Conservation (phyloP, 805 yeast genomes). For the Tetrapisispora phaffii region DNA sequence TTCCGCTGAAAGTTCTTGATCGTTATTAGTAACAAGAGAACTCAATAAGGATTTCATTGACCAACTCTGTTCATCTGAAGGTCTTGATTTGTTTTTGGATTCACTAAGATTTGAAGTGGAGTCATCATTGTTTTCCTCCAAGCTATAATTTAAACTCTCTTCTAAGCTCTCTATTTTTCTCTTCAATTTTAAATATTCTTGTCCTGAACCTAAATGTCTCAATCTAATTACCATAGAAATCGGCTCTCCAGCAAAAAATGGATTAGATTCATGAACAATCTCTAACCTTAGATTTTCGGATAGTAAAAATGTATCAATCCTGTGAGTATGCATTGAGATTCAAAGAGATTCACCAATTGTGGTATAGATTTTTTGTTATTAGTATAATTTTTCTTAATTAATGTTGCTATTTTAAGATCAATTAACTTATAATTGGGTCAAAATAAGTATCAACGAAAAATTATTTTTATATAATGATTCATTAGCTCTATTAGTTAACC, state of each 20-base stretch:
- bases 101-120: background rate
- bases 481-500: too few relatives aligned
- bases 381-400: background rate
- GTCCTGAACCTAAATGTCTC: conserved; percentile 31
- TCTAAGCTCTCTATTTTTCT: conserved; percentile 6
- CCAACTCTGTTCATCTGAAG: conserved; percentile 13
- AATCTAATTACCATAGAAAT: conserved; percentile 32
- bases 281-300: conserved; percentile 32
- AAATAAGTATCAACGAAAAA: too few relatives aligned
- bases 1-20: background rate
- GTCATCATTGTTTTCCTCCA: conserved; percentile 1
- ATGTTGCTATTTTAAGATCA: too few relatives aligned
- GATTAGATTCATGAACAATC: conserved; percentile 33
- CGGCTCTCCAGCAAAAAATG: conserved; percentile 35
- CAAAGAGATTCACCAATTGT: background rate
- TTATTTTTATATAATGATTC: background rate
- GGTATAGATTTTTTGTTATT: background rate
- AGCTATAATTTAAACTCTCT: conserved; percentile 3
- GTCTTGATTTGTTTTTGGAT: background rate
- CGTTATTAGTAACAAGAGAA: conserved; percentile 8
- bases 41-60: conserved; percentile 12
- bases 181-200: conserved; percentile 13
- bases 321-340: conserved; percentile 22
- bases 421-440: too few relatives aligned
- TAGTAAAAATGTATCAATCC: conserved; percentile 23